Evolutionary conservation across 306 rosid species (phyloP), one percentile per base, ranked within the genome.

Genomic region (Arachis hypogaea): DNA sequence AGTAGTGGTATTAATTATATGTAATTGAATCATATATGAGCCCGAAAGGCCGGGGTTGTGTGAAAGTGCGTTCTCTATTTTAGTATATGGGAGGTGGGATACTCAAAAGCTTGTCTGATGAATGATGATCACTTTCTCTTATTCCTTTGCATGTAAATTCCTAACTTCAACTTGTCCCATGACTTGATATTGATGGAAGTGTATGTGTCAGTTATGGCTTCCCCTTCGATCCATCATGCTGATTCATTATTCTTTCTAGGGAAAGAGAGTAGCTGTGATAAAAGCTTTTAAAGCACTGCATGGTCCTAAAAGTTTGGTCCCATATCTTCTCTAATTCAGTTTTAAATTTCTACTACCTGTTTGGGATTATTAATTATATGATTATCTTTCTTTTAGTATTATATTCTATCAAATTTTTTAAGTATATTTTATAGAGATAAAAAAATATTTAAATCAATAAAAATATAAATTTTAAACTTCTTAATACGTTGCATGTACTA

Each of bases 281-380:
- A 50, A 22, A 54, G 5, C 38, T 72, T 49, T 38, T 42, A 6
- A 33, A 55, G 18, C 11, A 33, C 36, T 41, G 9, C 38, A 65
- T 55, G 63, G 59, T 62, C 78, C 60, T 79, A 3, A 50, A 73
- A 61, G 70, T 66, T 66, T 52, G 69, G 72, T 52, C 64, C 63
- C 2, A 30, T 11, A 14, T 49, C 8, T 46, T 8, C 46, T 43
- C 46, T 43, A 4, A 7, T 43, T 50, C 56, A 49, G 38, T 56
- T n/a, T 22, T 52, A 4, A 52, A n/a, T 52, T 22, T n/a, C 28
- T 52, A 45, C 9, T 51, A 60, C 58, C 80, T 68, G 49, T 58
- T 57, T 11, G 6, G 38, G 38, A 33, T 33, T 4, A 33, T 33
- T 4, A 33, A 2, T 33, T 33, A 33, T 2, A 33, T 33, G 38